These are phyloP conservation scores for Corymbia calophylla DNA, from an alignment of 441 rosid genomes.

Conservation along the genomic window DNA sequence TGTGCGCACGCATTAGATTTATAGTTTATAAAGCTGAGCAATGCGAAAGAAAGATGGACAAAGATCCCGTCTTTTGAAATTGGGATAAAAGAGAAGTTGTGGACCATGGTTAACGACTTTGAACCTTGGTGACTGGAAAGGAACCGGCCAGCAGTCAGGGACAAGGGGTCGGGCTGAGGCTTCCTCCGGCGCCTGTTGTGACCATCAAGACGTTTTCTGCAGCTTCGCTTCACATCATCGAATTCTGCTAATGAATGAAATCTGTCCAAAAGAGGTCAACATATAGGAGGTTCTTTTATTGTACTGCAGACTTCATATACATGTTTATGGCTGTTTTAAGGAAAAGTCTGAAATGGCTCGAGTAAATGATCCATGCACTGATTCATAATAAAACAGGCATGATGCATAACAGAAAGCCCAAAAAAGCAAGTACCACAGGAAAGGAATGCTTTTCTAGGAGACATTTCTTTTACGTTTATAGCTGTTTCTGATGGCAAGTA, in stretches of 20 bases:
- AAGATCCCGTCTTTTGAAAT: neutral
- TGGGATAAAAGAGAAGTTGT: neutral
- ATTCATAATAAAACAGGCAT: neutral
- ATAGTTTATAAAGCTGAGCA: neutral
- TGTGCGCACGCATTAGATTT: neutral
- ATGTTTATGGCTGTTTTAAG: neutral
- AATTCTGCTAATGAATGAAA: conserved; percentile 76
- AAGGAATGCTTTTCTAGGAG: neutral
- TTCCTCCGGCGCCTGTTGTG: conserved; percentile 72
- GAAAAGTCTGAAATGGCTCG: neutral
- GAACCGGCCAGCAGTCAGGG: conserved; percentile 33
- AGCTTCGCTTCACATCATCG: conserved; percentile 73
- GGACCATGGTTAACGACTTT: neutral
- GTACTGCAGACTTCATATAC: neutral
- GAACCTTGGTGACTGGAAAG: conserved; percentile 42
- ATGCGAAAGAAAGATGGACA: neutral
- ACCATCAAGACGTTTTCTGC: conserved; percentile 77
- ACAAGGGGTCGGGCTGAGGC: conserved; percentile 45
- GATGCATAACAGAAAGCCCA: neutral
- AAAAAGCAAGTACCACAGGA: neutral
- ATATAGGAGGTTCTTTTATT: neutral
- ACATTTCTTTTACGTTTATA: neutral
- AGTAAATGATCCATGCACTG: neutral
- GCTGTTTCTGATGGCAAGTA: neutral
- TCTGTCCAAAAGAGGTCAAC: conserved; percentile 23